Conservation (phyloP, 2,329 filamentous ascomycete species). For the Helicocarpus griseus region DNA sequence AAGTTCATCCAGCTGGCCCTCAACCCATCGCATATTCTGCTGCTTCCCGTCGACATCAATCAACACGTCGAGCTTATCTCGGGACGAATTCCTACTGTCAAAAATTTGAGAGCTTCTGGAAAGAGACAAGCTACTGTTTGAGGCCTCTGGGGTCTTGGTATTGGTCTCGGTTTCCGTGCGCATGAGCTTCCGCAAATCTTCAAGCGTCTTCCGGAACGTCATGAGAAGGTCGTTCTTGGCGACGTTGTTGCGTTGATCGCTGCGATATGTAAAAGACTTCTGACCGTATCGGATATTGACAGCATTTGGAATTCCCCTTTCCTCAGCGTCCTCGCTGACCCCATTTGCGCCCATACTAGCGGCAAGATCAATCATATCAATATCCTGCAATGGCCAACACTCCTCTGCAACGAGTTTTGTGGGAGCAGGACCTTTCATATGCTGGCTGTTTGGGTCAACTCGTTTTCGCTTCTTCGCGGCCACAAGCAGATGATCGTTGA, state of each 20-base stretch:
- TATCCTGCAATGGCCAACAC: conserved; percentile 88
- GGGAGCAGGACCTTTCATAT: conserved; percentile 36
- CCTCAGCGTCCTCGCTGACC: conserved; percentile 33
- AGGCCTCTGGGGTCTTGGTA: conserved; percentile 74
- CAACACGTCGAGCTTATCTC: conserved; percentile 62
- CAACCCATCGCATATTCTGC: conserved; percentile 91
- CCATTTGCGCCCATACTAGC: conserved; percentile 32
- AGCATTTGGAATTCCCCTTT: conserved; percentile 64
- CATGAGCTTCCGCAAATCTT: conserved; percentile 76
- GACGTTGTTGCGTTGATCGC: conserved; percentile 66
- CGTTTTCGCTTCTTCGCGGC: conserved; percentile 90
- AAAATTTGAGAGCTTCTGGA: conserved; percentile 63
- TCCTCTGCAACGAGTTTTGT: conserved; percentile 84
- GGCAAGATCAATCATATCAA: conserved; percentile 83
- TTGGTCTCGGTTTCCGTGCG: conserved; percentile 81
- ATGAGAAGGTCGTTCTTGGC: conserved; percentile 76
- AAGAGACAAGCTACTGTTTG: conserved; percentile 60
- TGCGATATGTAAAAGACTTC: conserved; percentile 90
- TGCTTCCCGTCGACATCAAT: conserved; percentile 96
- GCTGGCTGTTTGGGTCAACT: conserved; percentile 50
- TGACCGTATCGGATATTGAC: conserved; percentile 83
- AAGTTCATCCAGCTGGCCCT: conserved; percentile 87
- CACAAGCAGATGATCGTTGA: conserved; percentile 90
- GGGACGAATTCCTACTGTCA: conserved; percentile 66
- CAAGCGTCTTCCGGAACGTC: conserved; percentile 84